Conservation (phyloP, 2,329 filamentous ascomycete genomes). For the Monilinia aucupariae region DNA sequence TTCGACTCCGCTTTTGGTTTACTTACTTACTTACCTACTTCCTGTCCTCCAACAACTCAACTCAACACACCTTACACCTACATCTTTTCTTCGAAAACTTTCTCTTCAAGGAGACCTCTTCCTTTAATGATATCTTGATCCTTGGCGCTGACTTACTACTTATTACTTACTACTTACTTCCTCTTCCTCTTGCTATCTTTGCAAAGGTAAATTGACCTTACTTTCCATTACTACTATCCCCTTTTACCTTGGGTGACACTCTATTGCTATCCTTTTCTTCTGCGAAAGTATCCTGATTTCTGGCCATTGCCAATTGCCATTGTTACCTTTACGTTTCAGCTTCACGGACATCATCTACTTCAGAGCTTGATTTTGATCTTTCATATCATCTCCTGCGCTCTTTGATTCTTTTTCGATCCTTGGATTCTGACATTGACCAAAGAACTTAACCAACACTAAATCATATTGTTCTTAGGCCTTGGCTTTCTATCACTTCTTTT, state of each 20-base stretch:
- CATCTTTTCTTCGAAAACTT: not conserved
- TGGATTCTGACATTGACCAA: not conserved
- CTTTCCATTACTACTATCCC: not conserved
- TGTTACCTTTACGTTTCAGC: not conserved
- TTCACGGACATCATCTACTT: not conserved
- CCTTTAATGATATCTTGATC: not conserved
- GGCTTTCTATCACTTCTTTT: not conserved
- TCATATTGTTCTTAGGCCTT: not conserved
- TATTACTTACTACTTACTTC: too few relatives aligned
- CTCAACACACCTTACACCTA: not conserved
- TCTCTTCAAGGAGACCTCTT: not conserved
- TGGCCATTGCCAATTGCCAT: not conserved
- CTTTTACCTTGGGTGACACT: not conserved
- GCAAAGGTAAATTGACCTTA: not conserved
- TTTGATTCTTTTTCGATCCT: not conserved
- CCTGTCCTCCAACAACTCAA: not conserved
- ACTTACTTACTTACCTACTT: not conserved
- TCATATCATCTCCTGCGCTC: not conserved
- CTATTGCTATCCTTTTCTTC: not conserved
- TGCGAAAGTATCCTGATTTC: not conserved
- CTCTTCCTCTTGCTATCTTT: not conserved
- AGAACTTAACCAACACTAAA: too few relatives aligned
- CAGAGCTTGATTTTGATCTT: not conserved
- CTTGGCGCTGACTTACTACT: not conserved
- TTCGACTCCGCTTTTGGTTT: not conserved